Evolutionary conservation across 208 protist genomes (phyloP).

Genomic region (Leishmania guyanensis): DNA sequence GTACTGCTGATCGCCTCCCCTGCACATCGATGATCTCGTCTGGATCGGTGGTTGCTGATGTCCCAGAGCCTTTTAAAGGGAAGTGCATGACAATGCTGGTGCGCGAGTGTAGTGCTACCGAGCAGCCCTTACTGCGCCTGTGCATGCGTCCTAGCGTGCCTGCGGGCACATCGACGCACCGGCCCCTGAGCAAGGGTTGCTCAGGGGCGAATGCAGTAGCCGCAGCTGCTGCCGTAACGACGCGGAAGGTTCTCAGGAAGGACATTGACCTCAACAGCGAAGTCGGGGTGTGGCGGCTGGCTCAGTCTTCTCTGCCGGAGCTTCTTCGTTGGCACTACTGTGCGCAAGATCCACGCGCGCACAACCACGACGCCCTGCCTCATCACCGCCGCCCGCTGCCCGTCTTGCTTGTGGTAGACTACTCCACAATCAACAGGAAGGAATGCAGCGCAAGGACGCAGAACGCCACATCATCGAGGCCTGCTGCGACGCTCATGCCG

Average conservation of each 20-base stretch:
- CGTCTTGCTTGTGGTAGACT: conserved; percentile 71
- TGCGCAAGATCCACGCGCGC: conserved; percentile 79
- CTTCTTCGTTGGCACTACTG: conserved; percentile 83
- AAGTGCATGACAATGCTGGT: conserved; percentile 17
- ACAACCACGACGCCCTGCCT: conserved; percentile 70
- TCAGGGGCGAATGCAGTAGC: background rate
- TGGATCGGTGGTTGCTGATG: background rate
- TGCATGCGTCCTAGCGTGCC: conserved; percentile 6
- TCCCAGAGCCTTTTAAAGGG: background rate
- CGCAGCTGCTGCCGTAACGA: background rate
- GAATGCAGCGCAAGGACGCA: background rate
- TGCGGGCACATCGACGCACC: background rate
- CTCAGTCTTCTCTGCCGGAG: conserved; percentile 16
- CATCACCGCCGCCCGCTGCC: conserved; percentile 57
- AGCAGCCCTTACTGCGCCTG: conserved; percentile 22
- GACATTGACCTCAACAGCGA: conserved; percentile 63
- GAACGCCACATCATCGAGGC: background rate
- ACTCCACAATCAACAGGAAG: conserved; percentile 33
- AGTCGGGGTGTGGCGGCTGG: conserved; percentile 55
- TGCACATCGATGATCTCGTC: background rate
- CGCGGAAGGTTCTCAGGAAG: conserved; percentile 44
- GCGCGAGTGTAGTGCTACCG: conserved; percentile 20
- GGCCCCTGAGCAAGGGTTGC: background rate
- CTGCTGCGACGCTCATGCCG: conserved; percentile 52
- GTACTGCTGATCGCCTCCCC: background rate